A percentile compares a stretch with the other conserved stretches of the same genome.
phyloP scores from a whole-genome alignment of 148 eudicot species.

The Vaccinium corymbosum region DNA sequence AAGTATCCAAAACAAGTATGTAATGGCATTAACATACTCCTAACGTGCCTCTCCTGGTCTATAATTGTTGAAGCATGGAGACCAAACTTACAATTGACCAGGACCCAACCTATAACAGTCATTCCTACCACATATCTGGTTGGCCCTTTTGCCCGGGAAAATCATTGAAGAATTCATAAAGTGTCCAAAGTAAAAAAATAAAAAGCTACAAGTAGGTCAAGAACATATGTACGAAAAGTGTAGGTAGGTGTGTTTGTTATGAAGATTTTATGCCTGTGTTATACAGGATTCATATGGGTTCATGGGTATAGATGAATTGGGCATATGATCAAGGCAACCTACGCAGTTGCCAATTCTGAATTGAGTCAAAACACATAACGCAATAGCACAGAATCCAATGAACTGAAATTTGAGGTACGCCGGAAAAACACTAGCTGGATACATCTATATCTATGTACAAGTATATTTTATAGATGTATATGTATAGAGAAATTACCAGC shows the following conservation, averaged over 20 bases:
- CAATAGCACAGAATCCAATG: neutral
- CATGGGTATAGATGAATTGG: neutral
- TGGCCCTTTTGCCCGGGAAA: neutral
- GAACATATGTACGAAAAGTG: neutral
- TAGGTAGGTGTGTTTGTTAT: neutral
- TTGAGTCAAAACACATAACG: slow-evolving; percentile 4
- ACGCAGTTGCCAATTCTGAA: neutral
- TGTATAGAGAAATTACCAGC: slow-evolving; percentile 47
- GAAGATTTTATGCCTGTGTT: too few relatives aligned
- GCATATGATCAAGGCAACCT: neutral
- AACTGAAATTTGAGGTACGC: neutral
- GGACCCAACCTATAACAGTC: neutral
- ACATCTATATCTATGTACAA: neutral
- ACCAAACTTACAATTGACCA: neutral
- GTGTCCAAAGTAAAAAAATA: neutral
- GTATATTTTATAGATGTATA: neutral
- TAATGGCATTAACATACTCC: neutral
- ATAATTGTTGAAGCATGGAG: neutral
- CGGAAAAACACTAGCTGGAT: neutral
- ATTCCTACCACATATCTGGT: neutral
- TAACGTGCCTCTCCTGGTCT: neutral
- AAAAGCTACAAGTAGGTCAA: neutral
- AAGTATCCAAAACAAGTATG: too few relatives aligned
- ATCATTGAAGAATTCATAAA: neutral
- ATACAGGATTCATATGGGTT: neutral